phyloP scores from a whole-genome alignment of 306 rosid species.

The Notholithocarpus densiflorus region DNA sequence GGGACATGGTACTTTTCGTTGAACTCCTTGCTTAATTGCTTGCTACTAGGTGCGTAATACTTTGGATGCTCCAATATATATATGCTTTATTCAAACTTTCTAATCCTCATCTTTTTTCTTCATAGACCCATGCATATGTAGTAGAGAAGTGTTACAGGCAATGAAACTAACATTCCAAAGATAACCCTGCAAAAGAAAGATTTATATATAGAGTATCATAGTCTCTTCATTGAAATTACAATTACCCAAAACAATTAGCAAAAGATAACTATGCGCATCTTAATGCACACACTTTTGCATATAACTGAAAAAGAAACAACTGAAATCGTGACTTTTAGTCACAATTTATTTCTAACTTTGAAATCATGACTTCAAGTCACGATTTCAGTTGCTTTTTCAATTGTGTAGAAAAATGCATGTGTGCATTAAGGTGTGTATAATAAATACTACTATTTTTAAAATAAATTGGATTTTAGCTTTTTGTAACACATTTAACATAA shows the following conservation, averaged over 20 bases:
- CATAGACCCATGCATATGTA: constrained; percentile 54
- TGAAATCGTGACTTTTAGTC: fast-evolving
- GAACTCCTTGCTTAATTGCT: not conserved
- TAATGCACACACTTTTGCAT: too few relatives aligned
- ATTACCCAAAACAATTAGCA: not conserved
- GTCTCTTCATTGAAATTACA: not conserved
- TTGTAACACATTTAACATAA: too few relatives aligned
- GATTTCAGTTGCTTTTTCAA: too few relatives aligned
- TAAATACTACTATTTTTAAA: too few relatives aligned
- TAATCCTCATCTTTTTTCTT: constrained; percentile 4
- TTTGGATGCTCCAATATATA: constrained; percentile 2
- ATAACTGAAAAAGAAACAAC: too few relatives aligned
- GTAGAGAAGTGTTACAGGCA: constrained; percentile 61
- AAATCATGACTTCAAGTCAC: too few relatives aligned
- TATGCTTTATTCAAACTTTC: constrained; percentile 16
- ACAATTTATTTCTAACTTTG: too few relatives aligned
- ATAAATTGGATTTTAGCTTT: too few relatives aligned
- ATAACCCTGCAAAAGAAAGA: constrained; percentile 53
- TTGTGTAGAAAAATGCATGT: too few relatives aligned
- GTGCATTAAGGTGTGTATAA: too few relatives aligned
- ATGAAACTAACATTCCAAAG: constrained; percentile 65
- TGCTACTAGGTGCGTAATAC: constrained; percentile 14
- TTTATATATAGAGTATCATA: not conserved
- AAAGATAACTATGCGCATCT: too few relatives aligned
- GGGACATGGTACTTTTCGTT: constrained; percentile 8